Base-by-base conservation (phyloP, 139 green algal genomes). In the Coelastrella sp. region DNA sequence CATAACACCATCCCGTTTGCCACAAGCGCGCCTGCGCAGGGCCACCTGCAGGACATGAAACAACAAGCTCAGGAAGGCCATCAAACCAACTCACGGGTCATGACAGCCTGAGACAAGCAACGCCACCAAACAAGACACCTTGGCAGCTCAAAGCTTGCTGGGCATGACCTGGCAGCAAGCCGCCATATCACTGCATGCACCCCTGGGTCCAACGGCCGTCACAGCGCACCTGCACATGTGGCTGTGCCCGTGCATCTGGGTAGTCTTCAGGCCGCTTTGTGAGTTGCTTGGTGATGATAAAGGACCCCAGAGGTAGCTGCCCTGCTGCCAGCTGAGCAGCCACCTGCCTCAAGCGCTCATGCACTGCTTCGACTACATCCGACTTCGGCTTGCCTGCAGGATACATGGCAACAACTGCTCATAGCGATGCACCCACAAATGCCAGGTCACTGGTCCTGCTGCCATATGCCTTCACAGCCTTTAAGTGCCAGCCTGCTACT, bases 251-350 rank as follows among this genome's bases (percentile, higher is more conserved):
- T 5, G 97, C 98, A 86, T 99, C 98, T 0, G 98, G 96, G 93
- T 99, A 99, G 85, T 99, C 98, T 89, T 98, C 93, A 4, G 96
- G 97, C 20, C 92, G 87, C 94, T 99, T 99, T 65, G 98, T 99
- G 56, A 99, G 96, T 94, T 99, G 96, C 96, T 99, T 99, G 85
- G 96, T 99, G 93, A 99, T 99, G 68, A 99, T 90, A 78, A 97
- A 99, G 91, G 98, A 97, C 88, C 96, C 92, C 59, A 99, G 85
- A 0, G 94, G 92, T n/a, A 99, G 92, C 71, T 89, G 58, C 5
- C 95, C 96, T 2, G 32, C 91, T 14, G 92, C 85, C 89, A 99
- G 83, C 73, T 92, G 81, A 11, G 87, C 60, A 56, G 83, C 85
- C 47, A 94, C 90, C 73, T 95, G 79, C 5, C 92, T 85, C 60